Conservation (phyloP, 2,329 filamentous ascomycete species). For the Fusarium albidum region DNA sequence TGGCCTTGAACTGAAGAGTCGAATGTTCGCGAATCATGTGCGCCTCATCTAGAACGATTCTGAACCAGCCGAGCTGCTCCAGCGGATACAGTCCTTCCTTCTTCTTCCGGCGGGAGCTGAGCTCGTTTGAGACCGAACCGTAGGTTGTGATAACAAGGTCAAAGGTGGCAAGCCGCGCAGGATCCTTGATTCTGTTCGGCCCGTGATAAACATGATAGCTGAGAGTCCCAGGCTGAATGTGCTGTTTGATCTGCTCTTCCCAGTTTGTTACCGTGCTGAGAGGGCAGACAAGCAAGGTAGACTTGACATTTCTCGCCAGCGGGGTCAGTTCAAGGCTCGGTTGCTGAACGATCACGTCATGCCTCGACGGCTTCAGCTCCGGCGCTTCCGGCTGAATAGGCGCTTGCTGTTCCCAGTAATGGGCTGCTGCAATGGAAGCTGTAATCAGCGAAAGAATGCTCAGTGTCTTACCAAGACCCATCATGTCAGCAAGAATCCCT, state of each 20-base stretch:
- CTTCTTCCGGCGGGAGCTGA: conserved; percentile 67
- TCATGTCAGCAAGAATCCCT: conserved; percentile 84
- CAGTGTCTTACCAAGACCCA: conserved; percentile 88
- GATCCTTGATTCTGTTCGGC: conserved; percentile 73
- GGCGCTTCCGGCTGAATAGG: conserved; percentile 59
- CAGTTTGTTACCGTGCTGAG: conserved; percentile 93
- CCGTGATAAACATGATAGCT: conserved; percentile 90
- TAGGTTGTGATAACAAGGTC: conserved; percentile 95
- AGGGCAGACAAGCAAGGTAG: conserved; percentile 87
- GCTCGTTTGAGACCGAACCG: conserved; percentile 83
- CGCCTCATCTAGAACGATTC: conserved; percentile 92
- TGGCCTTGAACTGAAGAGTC: conserved; percentile 84
- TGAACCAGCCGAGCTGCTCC: conserved; percentile 86
- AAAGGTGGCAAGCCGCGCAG: conserved; percentile 72
- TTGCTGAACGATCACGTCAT: conserved; percentile 44
- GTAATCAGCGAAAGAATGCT: conserved; percentile 84
- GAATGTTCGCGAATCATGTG: conserved; percentile 90
- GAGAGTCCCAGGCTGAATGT: conserved; percentile 71
- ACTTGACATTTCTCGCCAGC: conserved; percentile 73
- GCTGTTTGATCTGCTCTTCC: conserved; percentile 89
- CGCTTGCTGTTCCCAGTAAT: conserved; percentile 64
- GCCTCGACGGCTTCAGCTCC: conserved; percentile 49
- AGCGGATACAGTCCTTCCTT: conserved; percentile 71
- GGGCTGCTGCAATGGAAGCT: conserved; percentile 69
- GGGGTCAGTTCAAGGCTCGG: conserved; percentile 57